phyloP scores from a whole-genome alignment of 805 yeast genomes.

The Candida dendrica region DNA sequence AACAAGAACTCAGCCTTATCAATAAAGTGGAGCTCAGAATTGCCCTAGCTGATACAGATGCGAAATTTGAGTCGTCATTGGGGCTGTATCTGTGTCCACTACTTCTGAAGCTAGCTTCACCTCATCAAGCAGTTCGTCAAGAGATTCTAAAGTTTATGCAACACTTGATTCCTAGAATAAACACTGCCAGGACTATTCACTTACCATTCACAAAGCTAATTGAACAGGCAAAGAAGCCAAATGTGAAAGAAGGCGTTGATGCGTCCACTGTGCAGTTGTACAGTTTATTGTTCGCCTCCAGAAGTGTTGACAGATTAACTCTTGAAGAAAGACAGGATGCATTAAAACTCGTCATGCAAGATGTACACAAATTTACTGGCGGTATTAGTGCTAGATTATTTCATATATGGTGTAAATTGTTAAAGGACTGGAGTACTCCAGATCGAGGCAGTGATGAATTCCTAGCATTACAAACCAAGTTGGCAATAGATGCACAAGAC shows the following conservation, averaged over 20 bases:
- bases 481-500: constrained; percentile 27
- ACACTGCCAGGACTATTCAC: constrained; percentile 43
- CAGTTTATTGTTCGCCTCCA: constrained; percentile 58
- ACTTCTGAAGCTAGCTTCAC: constrained; percentile 69
- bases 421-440: constrained; percentile 43
- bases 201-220: constrained; percentile 61
- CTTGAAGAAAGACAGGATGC: constrained; percentile 29
- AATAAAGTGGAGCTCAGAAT: constrained; percentile 77
- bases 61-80: constrained; percentile 54
- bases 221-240: constrained; percentile 54
- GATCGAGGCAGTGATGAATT: constrained; percentile 38
- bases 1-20: constrained; percentile 50
- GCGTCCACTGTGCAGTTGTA: constrained; percentile 49
- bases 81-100: constrained; percentile 68
- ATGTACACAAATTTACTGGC: constrained; percentile 33
- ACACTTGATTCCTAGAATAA: constrained; percentile 60
- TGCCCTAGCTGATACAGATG: constrained; percentile 66
- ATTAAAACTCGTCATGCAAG: constrained; percentile 40
- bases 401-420: constrained; percentile 47
- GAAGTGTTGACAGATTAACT: constrained; percentile 53
- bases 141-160: constrained; percentile 62
- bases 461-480: constrained; percentile 24
- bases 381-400: constrained; percentile 51
- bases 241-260: constrained; percentile 34
- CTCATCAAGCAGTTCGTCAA: constrained; percentile 55